Percentiles rank a stretch among this genome's conserved stretches.
Conservation (phyloP, 1,139 yeast species). For the Scheffersomyces illinoinensis region DNA sequence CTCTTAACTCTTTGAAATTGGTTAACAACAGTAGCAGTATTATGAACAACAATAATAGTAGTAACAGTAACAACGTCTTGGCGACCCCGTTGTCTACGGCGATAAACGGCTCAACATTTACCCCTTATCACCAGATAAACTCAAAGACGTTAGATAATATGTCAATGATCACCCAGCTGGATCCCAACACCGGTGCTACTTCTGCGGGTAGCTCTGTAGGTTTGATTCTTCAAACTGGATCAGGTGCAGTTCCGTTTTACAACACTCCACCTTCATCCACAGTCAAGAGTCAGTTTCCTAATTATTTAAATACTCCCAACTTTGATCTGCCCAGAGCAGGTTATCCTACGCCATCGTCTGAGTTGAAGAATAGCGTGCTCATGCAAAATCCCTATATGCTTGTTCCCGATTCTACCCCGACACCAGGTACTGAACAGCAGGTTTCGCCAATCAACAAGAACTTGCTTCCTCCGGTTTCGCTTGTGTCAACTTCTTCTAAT, state of each 20-base stretch:
- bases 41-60: constrained; percentile 10
- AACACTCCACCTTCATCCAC: constrained; percentile 22
- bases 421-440: constrained; percentile 1
- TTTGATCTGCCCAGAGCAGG: constrained; percentile 4
- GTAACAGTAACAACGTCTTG: constrained; percentile 11
- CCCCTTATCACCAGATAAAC: constrained; percentile 28
- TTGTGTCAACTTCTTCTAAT: constrained; percentile 3
- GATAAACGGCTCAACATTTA: constrained; percentile 14
- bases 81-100: constrained; percentile 25
- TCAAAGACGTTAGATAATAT: constrained; percentile 40
- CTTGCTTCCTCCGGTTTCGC: constrained; percentile 36
- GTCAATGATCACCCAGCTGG: constrained; percentile 25
- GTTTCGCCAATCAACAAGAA: constrained; percentile 11
- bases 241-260: constrained; percentile 7
- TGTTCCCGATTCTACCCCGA: background rate
- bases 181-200: background rate
- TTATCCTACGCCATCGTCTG: constrained; percentile 8
- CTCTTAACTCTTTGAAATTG: background rate
- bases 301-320: constrained; percentile 12
- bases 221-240: background rate
- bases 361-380: constrained; percentile 1
- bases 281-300: constrained; percentile 14
- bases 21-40: constrained; percentile 6
- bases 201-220: background rate
- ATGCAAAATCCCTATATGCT: background rate